Base-by-base conservation (phyloP, 2,329 filamentous ascomycete species). In the Pseudopithomyces chartarum region DNA sequence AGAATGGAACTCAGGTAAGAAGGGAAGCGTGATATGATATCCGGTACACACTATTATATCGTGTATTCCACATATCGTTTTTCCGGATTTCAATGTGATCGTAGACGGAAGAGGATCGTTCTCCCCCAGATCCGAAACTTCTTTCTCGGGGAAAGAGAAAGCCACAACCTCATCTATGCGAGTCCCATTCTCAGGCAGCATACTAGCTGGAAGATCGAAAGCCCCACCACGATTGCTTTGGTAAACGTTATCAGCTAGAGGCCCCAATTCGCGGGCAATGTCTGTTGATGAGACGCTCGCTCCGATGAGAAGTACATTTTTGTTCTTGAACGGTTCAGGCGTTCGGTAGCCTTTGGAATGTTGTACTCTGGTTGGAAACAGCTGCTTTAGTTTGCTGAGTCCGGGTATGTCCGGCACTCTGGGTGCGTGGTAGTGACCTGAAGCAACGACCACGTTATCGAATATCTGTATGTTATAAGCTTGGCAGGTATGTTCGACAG, bases 21-120 rank as follows among this genome's bases (percentile, higher is more conserved):
- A 91, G 0, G 89, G 88, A 15, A 88, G 82, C 0, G 85, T 85
- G 13, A 86, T 85, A 63, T 88, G 84, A 64, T 91, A 91, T 0
- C 89, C 89, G 0, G 89, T 91, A 15, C 84, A 86, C 5, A 91
- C 67, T 19, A 91, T 80, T 0, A 91, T 80, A 15, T 79, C 76
- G 63, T 91, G 82, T 34, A 91, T 84, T 10, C 81, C 78, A 19
- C 76, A 76, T 0, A 91, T 64, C 1, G 73, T 74, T 0, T 75
- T 63, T 0, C 86, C 87, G 22, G 85, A 81, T 42, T 78, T 80
- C 1, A 91, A 73, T 0, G 80, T 75, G 1, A 87, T 73, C 0
- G 70, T 79, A 0, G 83, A 80, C 0, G 84, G 83, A 8, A 87
- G 80, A 0, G 78, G 65, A 0, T 75, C 69, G 0, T 22, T 22